Conservation (phyloP, 2,329 filamentous ascomycete species). For the Arthrocladium fulminans region DNA sequence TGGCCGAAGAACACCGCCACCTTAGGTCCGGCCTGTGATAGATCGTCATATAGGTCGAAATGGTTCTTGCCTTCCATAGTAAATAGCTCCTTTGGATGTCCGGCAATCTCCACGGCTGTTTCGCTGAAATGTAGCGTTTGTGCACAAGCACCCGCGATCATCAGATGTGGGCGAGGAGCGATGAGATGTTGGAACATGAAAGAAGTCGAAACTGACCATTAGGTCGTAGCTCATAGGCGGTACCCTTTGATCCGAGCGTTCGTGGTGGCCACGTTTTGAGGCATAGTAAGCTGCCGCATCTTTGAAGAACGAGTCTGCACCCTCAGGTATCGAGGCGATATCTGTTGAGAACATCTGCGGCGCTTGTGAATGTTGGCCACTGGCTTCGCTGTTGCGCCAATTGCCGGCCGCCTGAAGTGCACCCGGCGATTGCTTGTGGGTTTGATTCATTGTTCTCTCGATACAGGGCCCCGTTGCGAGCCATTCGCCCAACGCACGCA, state of each 20-base stretch:
- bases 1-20: constrained; percentile 11
- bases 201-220: constrained; percentile 19
- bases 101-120: constrained; percentile 18
- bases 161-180: constrained; percentile 23
- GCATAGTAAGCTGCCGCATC: constrained; percentile 21
- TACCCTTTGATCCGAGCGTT: constrained; percentile 13
- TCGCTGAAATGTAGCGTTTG: constrained; percentile 23
- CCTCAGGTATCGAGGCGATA: constrained; percentile 4
- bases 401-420: constrained; percentile 10
- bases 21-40: constrained; percentile 11
- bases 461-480: constrained; percentile 21
- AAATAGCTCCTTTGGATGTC: constrained; percentile 25
- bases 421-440: constrained; percentile 4
- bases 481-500: constrained; percentile 27
- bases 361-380: constrained; percentile 9
- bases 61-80: constrained; percentile 22
- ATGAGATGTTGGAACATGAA: constrained; percentile 21
- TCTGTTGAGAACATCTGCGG: constrained; percentile 10
- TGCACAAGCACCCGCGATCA: constrained; percentile 24
- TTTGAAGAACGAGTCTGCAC: constrained; percentile 12
- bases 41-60: constrained; percentile 24
- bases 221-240: constrained; percentile 18
- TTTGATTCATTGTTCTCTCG: constrained; percentile 8
- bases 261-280: constrained; percentile 17
- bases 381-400: constrained; percentile 11